A percentile compares a stretch with the other conserved stretches of the same genome.
phyloP scores from a whole-genome alignment of 768 basidiomycete genomes.

The Tricholomella constricta region DNA sequence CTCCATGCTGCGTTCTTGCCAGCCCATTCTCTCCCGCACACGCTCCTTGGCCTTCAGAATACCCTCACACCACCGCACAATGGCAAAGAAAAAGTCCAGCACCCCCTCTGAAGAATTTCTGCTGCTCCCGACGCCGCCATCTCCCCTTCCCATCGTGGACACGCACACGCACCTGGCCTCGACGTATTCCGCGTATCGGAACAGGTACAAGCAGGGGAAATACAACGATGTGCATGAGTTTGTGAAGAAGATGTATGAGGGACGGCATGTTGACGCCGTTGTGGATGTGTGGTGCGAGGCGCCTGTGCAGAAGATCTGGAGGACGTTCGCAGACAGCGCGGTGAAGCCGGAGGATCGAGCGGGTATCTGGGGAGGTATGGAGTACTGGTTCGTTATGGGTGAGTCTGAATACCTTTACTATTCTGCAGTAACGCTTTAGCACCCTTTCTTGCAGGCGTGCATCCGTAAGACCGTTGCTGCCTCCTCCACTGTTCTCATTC shows the following conservation, averaged over 20 bases:
- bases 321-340: slow-evolving; percentile 73
- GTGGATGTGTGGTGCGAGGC: slow-evolving; percentile 93
- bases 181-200: slow-evolving; percentile 65
- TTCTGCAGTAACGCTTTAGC: neutral
- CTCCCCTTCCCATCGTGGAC: slow-evolving; percentile 59
- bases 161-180: slow-evolving; percentile 86
- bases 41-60: too few relatives aligned
- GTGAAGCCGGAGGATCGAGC: slow-evolving; percentile 47
- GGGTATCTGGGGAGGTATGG: slow-evolving; percentile 63
- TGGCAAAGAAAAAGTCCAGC: slow-evolving; percentile 42
- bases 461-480: slow-evolving; percentile 60
- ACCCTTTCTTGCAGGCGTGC: slow-evolving; percentile 51
- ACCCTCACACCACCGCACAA: slow-evolving; percentile 17
- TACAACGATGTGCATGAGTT: slow-evolving; percentile 68
- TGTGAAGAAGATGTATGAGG: slow-evolving; percentile 59
- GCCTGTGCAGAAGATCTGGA: slow-evolving; percentile 64
- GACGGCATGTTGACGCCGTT: slow-evolving; percentile 60
- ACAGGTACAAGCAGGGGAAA: slow-evolving; percentile 59
- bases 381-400: slow-evolving; percentile 89
- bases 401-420: slow-evolving; percentile 20
- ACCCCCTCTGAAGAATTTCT: slow-evolving; percentile 39
- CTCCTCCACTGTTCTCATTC: neutral
- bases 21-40: too few relatives aligned
- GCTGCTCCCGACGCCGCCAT: slow-evolving; percentile 38
- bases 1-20: too few relatives aligned